Conservation (phyloP, 1,284 basidiomycete genomes). For the Lignosus rhinocerotis region DNA sequence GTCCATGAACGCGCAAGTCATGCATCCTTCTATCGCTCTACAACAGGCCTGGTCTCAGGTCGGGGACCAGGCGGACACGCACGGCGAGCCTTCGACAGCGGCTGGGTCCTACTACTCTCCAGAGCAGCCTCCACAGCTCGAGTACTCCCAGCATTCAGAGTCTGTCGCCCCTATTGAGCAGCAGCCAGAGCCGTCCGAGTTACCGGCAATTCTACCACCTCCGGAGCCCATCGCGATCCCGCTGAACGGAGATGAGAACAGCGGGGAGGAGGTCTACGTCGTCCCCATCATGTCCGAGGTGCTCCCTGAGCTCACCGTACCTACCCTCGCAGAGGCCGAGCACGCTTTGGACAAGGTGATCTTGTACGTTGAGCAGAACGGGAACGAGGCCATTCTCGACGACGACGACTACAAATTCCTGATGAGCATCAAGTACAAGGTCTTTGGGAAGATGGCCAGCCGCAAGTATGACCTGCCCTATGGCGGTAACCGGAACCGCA, state of each 20-base stretch:
- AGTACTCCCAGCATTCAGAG: not conserved
- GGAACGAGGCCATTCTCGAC: constrained; percentile 10
- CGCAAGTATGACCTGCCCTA: constrained; percentile 10
- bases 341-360: constrained; percentile 16
- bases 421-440: constrained; percentile 16
- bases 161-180: not conserved
- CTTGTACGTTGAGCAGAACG: constrained; percentile 14
- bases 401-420: constrained; percentile 12
- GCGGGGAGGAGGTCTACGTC: constrained; percentile 11
- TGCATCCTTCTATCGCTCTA: constrained; percentile 12
- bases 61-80: constrained; percentile 1
- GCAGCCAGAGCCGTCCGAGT: not conserved
- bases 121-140: not conserved
- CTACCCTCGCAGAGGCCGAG: constrained; percentile 14
- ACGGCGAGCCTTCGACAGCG: constrained; percentile 1
- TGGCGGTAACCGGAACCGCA: not conserved
- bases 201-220: not conserved
- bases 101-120: constrained; percentile 7
- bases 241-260: constrained; percentile 3
- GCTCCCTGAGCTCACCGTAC: not conserved
- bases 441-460: constrained; percentile 13
- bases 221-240: constrained; percentile 10
- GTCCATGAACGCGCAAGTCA: not conserved
- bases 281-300: constrained; percentile 14
- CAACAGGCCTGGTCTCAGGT: constrained; percentile 6